Evolutionary conservation across 805 yeast species (phyloP), one percentile per base, ranked within the genome.

Genomic region (Spathaspora passalidarum): DNA sequence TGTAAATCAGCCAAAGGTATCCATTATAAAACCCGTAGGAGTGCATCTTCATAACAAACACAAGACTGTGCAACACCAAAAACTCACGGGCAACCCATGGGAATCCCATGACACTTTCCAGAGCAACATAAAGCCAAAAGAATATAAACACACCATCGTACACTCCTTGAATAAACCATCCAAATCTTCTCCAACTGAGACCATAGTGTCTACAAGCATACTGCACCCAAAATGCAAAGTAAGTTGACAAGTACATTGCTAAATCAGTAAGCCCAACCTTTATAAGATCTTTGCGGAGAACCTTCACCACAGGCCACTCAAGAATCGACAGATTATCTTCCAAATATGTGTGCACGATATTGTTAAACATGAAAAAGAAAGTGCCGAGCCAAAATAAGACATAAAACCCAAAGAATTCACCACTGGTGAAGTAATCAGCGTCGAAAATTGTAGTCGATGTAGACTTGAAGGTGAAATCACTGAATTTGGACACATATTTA

Each of bases 21-120:
- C 98, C 99, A 59, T 91, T 91, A 68, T 83, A 94, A 58, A 87
- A 90, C 1, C 88, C 88, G 61, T 84, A 94, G 1, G 98, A 90
- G 63, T 94, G 98, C 81, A 86, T 85, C 62, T 94, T 94, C 99
- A 94, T 94, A 55, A 95, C 61, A 52, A 90, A 71, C 1, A 94
- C 98, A 41, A 89, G 71, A 9, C 90, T 80, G 61, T 94, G 99
- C 43, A 94, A 69, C 49, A 88, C 78, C 50, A 94, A 66, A 57
- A 88, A 94, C 37, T 91, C 91, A 58, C 83, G 82, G 1, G 89
- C 96, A 42, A 91, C 86, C 99, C 99, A 94, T 10, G 95, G 89
- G 56, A 78, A 86, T 35, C 75, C 68, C 60, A 69, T 63, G 40
- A 60, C 60, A 5, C 47, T 40, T 22, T 59, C 59, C 38, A 83